A percentile compares a stretch with the other conserved stretches of the same genome.
Evolutionary conservation across 805 yeast species (phyloP).

Genomic region (Saccharomycopsis guyanensis): DNA sequence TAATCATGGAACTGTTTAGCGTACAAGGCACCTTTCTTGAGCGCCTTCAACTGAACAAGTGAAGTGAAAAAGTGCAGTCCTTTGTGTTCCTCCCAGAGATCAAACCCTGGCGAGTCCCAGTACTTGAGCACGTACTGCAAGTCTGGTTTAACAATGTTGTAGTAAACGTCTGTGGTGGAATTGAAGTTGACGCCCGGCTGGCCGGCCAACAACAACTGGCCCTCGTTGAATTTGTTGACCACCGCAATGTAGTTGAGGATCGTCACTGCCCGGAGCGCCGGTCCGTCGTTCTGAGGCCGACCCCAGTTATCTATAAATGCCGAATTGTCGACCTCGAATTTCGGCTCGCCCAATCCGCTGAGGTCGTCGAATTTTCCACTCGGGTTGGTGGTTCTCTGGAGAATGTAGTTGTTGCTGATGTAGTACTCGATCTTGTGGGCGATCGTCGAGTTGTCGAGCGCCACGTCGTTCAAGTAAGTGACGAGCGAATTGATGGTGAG

Average conservation of each 20-base stretch:
- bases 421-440: constrained; percentile 47
- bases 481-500: constrained; percentile 63
- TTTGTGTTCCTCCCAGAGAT: constrained; percentile 70
- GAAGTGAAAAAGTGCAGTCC: constrained; percentile 61
- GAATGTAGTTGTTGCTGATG: constrained; percentile 44
- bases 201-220: neutral
- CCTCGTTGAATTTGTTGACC: constrained; percentile 14
- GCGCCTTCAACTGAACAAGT: constrained; percentile 52
- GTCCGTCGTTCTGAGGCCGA: constrained; percentile 93
- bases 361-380: constrained; percentile 53
- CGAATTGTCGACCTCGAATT: constrained; percentile 59
- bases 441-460: constrained; percentile 24
- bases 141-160: constrained; percentile 50
- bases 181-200: constrained; percentile 24
- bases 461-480: constrained; percentile 42
- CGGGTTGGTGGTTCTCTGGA: constrained; percentile 63
- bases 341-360: constrained; percentile 82
- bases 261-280: constrained; percentile 71
- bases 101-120: constrained; percentile 57
- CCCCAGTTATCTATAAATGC: constrained; percentile 76
- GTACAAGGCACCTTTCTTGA: constrained; percentile 39
- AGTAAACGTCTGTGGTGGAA: constrained; percentile 29
- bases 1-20: constrained; percentile 26
- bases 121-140: constrained; percentile 42
- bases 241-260: constrained; percentile 18